Percentiles rank a stretch among this genome's conserved stretches.
These are phyloP conservation scores for Carex sylvatica DNA, from an alignment of 202 grass and related monocot species.

Conservation along the genomic window DNA sequence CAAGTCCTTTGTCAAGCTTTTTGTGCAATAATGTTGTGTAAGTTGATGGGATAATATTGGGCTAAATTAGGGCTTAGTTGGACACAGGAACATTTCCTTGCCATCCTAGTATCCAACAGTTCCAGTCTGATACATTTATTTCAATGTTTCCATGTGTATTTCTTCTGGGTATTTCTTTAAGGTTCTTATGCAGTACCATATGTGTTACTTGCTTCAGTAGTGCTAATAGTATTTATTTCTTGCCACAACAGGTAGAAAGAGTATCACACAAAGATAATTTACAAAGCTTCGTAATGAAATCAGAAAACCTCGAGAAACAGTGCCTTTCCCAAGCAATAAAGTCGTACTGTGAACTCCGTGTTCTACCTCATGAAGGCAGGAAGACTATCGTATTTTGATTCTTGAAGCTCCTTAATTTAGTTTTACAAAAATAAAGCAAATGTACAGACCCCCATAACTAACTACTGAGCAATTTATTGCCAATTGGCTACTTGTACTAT, in stretches of 20 bases:
- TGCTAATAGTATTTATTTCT: not conserved
- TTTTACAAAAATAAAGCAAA: conserved; percentile 20
- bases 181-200: not conserved
- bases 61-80: not conserved
- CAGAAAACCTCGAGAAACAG: conserved; percentile 88
- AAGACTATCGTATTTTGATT: conserved; percentile 90
- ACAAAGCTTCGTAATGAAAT: conserved; percentile 73
- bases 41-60: not conserved
- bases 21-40: not conserved
- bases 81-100: not conserved
- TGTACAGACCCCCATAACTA: conserved; percentile 19
- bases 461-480: conserved; percentile 7
- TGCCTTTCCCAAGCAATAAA: conserved; percentile 86
- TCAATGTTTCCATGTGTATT: not conserved
- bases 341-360: conserved; percentile 85
- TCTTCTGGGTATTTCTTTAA: not conserved
- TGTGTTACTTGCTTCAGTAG: not conserved
- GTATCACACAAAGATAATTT: conserved; percentile 88
- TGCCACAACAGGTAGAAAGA: conserved; percentile 62
- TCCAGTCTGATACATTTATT: not conserved
- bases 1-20: not conserved
- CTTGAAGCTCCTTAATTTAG: not conserved
- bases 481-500: conserved; percentile 17
- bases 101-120: not conserved
- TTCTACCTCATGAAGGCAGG: conserved; percentile 68